Evolutionary conservation across 2,329 filamentous ascomycete species (phyloP), one percentile per base, ranked within the genome.

Genomic region (Aureobasidium namibiae): DNA sequence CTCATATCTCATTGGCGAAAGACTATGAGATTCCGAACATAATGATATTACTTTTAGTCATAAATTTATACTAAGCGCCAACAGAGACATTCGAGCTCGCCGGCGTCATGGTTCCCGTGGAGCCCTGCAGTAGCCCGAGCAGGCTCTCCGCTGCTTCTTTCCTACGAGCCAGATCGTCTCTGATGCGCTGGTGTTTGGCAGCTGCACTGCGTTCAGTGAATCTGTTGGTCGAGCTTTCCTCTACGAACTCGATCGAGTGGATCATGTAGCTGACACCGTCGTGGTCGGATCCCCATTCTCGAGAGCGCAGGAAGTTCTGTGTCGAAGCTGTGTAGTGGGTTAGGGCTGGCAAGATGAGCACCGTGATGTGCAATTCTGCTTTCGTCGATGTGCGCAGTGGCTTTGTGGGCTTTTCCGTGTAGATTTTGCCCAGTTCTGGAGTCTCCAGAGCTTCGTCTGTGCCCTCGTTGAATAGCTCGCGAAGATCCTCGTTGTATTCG

Each of bases 201-300:
- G 65, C 75, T 68, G 64, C 78, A 66, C 68, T 79, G 69, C 73
- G 78, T 69, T 65, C 77, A 71, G 59, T 72, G 68, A 63, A 72
- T 60, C 67, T 75, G 67, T 61, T 75, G 60, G 75, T 81, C 63
- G 79, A 80, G 0, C 82, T 87, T 13, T 94, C 91, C 63, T 89
- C 86, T 0, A 96, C 89, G 86, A 92, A 97, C 56, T 90, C 85
- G 11, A 96, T 82, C 56, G 85, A 84, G 62, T 85, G 80, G 49
- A 99, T 83, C 80, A 88, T 90, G 73, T 89, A 97, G 70, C 91
- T 96, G 71, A 96, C 82, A 2, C 92, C 92, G 65, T 95, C 91
- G 68, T 96, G 91, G 26, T 75, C 79, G 24, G 80, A 82, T 7
- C 84, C 87, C 79, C 91, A 96, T 61, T 87, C 84, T 29, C 91